These are phyloP conservation scores for Yarrowia yakushimensis DNA, from an alignment of 805 yeast species.

Conservation along the genomic window DNA sequence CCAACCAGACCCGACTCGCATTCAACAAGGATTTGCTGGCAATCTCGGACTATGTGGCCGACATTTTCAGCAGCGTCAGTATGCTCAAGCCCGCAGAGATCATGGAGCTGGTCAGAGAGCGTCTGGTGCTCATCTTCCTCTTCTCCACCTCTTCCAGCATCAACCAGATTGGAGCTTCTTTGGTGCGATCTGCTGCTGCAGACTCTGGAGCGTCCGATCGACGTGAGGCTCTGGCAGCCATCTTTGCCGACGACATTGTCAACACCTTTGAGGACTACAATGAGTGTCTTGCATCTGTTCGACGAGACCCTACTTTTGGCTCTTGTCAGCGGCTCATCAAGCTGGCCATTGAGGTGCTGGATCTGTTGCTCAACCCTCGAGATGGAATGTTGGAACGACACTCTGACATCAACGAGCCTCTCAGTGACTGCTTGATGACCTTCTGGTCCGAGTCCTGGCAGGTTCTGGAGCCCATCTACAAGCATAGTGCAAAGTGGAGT, in stretches of 20 bases:
- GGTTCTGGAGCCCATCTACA: constrained; percentile 64
- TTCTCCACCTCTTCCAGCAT: background rate
- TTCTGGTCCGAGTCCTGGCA: constrained; percentile 76
- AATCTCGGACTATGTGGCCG: background rate
- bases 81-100: background rate
- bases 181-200: background rate
- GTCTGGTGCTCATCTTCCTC: background rate
- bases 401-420: constrained; percentile 33
- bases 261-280: constrained; percentile 50
- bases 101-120: background rate
- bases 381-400: constrained; percentile 50
- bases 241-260: constrained; percentile 47
- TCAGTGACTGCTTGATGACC: constrained; percentile 36
- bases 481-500: constrained; percentile 75
- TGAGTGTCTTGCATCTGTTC: constrained; percentile 46
- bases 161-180: constrained; percentile 15
- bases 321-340: constrained; percentile 74
- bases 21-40: background rate
- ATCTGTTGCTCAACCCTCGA: constrained; percentile 62
- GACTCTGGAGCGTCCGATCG: constrained; percentile 73
- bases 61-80: background rate
- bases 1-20: background rate
- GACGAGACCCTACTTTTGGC: constrained; percentile 52
- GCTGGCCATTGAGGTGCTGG: constrained; percentile 68
- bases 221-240: constrained; percentile 62